phyloP scores from a whole-genome alignment of 306 rosid genomes.

The Begonia loranthoides region DNA sequence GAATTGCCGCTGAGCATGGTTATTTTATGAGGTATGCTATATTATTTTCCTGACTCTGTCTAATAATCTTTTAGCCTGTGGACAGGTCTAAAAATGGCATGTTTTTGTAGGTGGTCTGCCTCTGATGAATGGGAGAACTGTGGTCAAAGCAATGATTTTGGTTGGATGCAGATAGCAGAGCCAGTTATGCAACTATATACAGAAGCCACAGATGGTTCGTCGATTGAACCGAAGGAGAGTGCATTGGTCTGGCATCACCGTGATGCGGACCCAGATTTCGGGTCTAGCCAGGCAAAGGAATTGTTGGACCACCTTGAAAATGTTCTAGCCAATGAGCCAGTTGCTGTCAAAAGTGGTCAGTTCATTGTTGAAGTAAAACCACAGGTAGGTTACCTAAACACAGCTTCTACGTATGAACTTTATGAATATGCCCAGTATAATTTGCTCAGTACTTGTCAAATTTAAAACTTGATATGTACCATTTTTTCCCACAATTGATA shows the following conservation, averaged over 20 bases:
- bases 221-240: slow-evolving; percentile 49
- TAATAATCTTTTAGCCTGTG: neutral
- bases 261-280: slow-evolving; percentile 69
- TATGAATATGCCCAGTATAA: neutral
- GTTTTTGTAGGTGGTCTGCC: slow-evolving; percentile 39
- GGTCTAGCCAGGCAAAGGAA: slow-evolving; percentile 61
- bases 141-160: slow-evolving; percentile 36
- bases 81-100: neutral
- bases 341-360: slow-evolving; percentile 51
- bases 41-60: neutral
- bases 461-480: too few relatives aligned
- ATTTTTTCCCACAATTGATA: too few relatives aligned
- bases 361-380: slow-evolving; percentile 68
- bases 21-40: slow-evolving; percentile 34
- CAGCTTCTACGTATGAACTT: neutral
- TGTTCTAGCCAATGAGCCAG: slow-evolving; percentile 60
- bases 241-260: slow-evolving; percentile 67
- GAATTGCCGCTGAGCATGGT: slow-evolving; percentile 57
- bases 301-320: slow-evolving; percentile 58
- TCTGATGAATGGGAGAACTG: slow-evolving; percentile 37
- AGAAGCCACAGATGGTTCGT: slow-evolving; percentile 61
- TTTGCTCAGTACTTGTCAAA: too few relatives aligned
- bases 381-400: slow-evolving; percentile 24
- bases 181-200: slow-evolving; percentile 53
- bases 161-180: slow-evolving; percentile 55